Conservation (phyloP, 1,284 basidiomycete genomes). For the Melanopsichium pennsylvanicum region DNA sequence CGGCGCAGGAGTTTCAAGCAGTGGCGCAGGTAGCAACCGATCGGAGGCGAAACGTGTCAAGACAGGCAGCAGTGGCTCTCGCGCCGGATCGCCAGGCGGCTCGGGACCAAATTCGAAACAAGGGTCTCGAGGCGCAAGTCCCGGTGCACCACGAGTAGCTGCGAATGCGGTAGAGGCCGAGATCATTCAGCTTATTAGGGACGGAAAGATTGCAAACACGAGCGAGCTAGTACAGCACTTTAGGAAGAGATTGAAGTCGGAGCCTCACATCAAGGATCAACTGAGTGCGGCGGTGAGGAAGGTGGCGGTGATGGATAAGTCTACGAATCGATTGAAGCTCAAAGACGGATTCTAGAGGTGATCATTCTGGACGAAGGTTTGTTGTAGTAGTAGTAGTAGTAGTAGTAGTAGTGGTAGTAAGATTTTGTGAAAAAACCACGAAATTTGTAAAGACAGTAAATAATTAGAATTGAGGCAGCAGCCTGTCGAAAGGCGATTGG, state of each 20-base stretch:
- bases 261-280: slow-evolving; percentile 56
- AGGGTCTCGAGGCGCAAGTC: slow-evolving; percentile 39
- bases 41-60: slow-evolving; percentile 50
- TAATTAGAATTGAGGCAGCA: too few species aligned
- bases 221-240: slow-evolving; percentile 59
- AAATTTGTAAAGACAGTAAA: too few species aligned
- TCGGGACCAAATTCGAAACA: slow-evolving; percentile 29
- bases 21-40: slow-evolving; percentile 4
- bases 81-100: slow-evolving; percentile 24
- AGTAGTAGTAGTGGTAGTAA: too few species aligned
- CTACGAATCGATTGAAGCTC: slow-evolving; percentile 53
- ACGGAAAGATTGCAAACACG: slow-evolving; percentile 50
- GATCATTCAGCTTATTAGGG: slow-evolving; percentile 52
- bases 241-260: slow-evolving; percentile 54
- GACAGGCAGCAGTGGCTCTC: slow-evolving; percentile 20
- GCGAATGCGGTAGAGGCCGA: slow-evolving; percentile 53
- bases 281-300: slow-evolving; percentile 54
- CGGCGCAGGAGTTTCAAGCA: slow-evolving; percentile 1
- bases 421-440: too few species aligned
- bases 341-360: slow-evolving; percentile 45
- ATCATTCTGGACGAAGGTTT: too few species aligned
- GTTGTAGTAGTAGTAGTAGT: too few species aligned
- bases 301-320: slow-evolving; percentile 60
- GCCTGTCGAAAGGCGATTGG: too few species aligned
- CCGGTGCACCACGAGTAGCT: slow-evolving; percentile 31